Conservation (phyloP, 345 rosid species). For the Carallia brachiata region DNA sequence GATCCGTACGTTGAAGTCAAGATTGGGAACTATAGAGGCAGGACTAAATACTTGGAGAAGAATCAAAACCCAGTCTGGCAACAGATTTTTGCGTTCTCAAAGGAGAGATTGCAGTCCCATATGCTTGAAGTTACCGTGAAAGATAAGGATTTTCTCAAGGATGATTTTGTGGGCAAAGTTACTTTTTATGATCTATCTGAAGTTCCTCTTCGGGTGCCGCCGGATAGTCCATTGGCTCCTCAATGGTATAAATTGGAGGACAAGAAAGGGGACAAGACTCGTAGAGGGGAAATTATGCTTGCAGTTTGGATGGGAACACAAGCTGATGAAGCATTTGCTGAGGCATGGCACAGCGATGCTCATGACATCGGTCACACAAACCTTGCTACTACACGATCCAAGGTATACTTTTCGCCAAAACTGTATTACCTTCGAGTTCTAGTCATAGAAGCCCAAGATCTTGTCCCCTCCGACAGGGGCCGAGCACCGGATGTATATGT, state of each 20-base stretch:
- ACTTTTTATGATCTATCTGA: conserved; percentile 17
- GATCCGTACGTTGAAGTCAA: conserved; percentile 38
- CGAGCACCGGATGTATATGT: conserved; percentile 14
- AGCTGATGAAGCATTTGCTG: conserved; percentile 37
- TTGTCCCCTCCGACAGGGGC: conserved; percentile 23
- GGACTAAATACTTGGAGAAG: conserved; percentile 29
- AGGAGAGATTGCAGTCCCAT: conserved; percentile 30
- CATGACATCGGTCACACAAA: conserved; percentile 24
- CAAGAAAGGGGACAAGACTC: conserved; percentile 12
- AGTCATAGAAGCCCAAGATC: conserved; percentile 31
- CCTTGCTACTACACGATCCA: conserved; percentile 25
- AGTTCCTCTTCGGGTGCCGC: conserved; percentile 30
- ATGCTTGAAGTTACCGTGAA: conserved; percentile 31
- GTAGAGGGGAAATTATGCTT: conserved; percentile 30
- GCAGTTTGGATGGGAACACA: conserved; percentile 39
- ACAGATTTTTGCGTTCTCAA: conserved; percentile 32
- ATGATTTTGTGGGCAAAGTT: conserved; percentile 34
- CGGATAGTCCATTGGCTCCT: conserved; percentile 37
- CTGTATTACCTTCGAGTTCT: conserved; percentile 27
- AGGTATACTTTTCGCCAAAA: conserved; percentile 33
- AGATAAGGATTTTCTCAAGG: conserved; percentile 31
- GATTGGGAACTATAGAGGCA: conserved; percentile 34
- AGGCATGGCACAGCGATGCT: conserved; percentile 38
- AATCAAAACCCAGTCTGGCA: conserved; percentile 26
- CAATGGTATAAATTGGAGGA: conserved; percentile 34